A percentile compares a stretch with the other conserved stretches of the same genome.
Conservation (phyloP, 441 rosid genomes). For the Biscutella auriculata region DNA sequence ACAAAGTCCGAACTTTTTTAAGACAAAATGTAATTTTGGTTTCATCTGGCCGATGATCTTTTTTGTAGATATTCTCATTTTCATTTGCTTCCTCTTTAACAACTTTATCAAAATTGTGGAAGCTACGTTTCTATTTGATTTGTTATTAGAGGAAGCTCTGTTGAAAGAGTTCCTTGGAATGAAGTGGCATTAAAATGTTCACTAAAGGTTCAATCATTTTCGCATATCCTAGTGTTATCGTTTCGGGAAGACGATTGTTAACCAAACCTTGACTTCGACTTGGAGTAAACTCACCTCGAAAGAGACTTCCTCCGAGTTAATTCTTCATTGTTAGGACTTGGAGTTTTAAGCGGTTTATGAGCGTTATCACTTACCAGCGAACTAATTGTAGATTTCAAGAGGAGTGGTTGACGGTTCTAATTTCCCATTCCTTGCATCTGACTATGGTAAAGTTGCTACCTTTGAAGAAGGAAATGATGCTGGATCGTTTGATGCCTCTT, state of each 20-base stretch:
- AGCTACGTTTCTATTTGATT: conserved; percentile 16
- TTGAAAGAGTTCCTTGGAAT: conserved; percentile 26
- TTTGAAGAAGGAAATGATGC: conserved; percentile 16
- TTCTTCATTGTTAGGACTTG: conserved; percentile 24
- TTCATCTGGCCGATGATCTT: too few species aligned
- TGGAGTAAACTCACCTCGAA: conserved; percentile 46
- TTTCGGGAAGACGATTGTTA: conserved; percentile 31
- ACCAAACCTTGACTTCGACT: conserved; percentile 74
- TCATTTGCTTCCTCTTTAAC: conserved; percentile 28
- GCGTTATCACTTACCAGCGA: conserved; percentile 26
- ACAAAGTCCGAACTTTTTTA: too few species aligned
- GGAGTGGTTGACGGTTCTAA: conserved; percentile 3
- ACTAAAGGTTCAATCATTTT: conserved; percentile 17
- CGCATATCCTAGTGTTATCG: conserved; percentile 31
- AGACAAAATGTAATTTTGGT: too few species aligned
- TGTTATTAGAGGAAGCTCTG: conserved; percentile 41
- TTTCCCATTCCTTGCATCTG: background rate
- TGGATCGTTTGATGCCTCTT: conserved; percentile 20
- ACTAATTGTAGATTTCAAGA: conserved; percentile 19
- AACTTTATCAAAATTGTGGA: conserved; percentile 29
- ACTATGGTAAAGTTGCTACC: background rate
- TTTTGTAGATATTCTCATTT: conserved; percentile 43
- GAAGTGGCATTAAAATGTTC: conserved; percentile 30
- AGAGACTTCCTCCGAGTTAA: conserved; percentile 34
- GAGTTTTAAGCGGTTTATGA: conserved; percentile 53